Evolutionary conservation across 805 yeast genomes (phyloP).

Genomic region (Candida montana): DNA sequence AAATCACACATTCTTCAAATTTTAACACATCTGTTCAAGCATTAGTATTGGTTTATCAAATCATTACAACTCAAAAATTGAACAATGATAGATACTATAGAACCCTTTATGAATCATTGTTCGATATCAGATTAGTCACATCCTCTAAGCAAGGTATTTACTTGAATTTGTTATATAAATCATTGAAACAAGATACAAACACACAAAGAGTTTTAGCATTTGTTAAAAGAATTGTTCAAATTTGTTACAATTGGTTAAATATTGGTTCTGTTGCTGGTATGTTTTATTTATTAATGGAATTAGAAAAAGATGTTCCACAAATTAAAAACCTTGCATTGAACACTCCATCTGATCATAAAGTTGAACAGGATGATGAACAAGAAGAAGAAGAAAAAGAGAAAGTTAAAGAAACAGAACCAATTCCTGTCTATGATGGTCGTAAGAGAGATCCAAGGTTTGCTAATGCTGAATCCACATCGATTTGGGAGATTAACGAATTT

Average conservation of each 20-base stretch:
- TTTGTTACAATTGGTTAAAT: conserved; percentile 80
- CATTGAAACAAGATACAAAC: conserved; percentile 65
- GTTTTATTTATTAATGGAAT: conserved; percentile 65
- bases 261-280: conserved; percentile 86
- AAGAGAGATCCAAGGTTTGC: conserved; percentile 92
- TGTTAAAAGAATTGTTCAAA: conserved; percentile 83
- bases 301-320: conserved; percentile 59
- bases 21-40: conserved; percentile 95
- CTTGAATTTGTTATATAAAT: conserved; percentile 76
- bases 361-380: conserved; percentile 32
- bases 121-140: conserved; percentile 76
- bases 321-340: conserved; percentile 56
- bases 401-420: conserved; percentile 21
- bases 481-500: conserved; percentile 83
- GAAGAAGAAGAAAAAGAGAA: conserved; percentile 25
- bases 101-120: conserved; percentile 82
- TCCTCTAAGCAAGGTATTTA: conserved; percentile 93
- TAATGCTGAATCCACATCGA: conserved; percentile 72
- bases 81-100: conserved; percentile 70
- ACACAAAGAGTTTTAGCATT: conserved; percentile 74
- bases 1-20: conserved; percentile 89
- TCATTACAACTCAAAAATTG: conserved; percentile 55
- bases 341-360: conserved; percentile 46
- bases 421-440: conserved; percentile 61
- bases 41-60: conserved; percentile 75